phyloP scores from a whole-genome alignment of 2,329 filamentous ascomycete genomes.

The Dactylonectria macrodidyma region DNA sequence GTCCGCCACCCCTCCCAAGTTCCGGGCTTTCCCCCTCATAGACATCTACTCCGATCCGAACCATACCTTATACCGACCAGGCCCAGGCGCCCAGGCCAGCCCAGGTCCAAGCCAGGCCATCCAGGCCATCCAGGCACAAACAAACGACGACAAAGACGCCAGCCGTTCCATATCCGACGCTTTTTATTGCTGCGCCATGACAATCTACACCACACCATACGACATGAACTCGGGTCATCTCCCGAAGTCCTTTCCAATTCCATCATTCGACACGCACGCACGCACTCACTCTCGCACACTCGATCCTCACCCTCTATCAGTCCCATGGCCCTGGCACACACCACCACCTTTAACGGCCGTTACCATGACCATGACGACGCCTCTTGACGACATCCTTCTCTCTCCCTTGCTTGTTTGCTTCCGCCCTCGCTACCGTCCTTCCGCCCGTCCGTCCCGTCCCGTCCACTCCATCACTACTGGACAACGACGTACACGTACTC shows the following conservation, averaged over 20 bases:
- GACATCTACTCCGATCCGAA: constrained; percentile 28
- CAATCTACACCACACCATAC: constrained; percentile 20
- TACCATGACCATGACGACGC: not conserved
- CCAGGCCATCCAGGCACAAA: not conserved
- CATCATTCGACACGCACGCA: not conserved
- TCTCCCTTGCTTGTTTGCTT: not conserved
- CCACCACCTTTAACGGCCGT: not conserved
- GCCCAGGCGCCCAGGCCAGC: constrained; percentile 1
- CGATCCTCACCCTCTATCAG: not conserved
- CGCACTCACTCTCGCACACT: not conserved
- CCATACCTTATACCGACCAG: constrained; percentile 19
- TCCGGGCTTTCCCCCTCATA: constrained; percentile 25
- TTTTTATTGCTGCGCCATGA: constrained; percentile 27
- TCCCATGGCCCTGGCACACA: not conserved
- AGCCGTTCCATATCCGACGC: constrained; percentile 17
- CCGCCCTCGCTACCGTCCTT: not conserved
- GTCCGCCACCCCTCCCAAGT: constrained; percentile 21
- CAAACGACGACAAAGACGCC: constrained; percentile 19
- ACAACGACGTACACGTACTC: not conserved
- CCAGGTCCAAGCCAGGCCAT: not conserved
- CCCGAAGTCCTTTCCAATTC: not conserved
- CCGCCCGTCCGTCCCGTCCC: not conserved
- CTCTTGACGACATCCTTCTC: constrained; percentile 1
- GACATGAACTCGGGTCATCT: not conserved
- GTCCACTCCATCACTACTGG: not conserved